Conservation (phyloP, 2,329 filamentous ascomycete genomes). For the Colletotrichum ledebouriae region DNA sequence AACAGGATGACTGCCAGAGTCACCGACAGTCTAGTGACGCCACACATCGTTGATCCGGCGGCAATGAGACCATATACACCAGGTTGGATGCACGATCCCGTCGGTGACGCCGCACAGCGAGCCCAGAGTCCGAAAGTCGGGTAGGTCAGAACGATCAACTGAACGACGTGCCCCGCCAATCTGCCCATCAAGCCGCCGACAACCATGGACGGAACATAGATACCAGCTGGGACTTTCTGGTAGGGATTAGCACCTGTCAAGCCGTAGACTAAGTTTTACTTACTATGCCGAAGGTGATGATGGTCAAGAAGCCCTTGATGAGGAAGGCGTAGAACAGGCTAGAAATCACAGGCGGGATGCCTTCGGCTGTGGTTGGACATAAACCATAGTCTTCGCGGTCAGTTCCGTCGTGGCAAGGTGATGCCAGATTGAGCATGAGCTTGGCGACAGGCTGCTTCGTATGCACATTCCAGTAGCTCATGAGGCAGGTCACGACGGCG, state of each 20-base stretch:
- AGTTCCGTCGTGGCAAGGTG: constrained; percentile 80
- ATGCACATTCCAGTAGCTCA: constrained; percentile 94
- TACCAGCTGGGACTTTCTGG: constrained; percentile 91
- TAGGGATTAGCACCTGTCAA: constrained; percentile 37
- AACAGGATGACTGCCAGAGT: constrained; percentile 96
- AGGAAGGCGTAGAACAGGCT: constrained; percentile 84
- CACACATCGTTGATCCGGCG: constrained; percentile 97
- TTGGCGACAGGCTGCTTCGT: constrained; percentile 92
- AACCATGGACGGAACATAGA: constrained; percentile 99
- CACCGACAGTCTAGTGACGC: constrained; percentile 92
- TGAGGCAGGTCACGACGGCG: constrained; percentile 83
- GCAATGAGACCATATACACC: constrained; percentile 97
- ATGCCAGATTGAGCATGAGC: constrained; percentile 89
- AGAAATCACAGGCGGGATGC: constrained; percentile 82
- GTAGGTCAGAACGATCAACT: constrained; percentile 82
- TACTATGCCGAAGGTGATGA: constrained; percentile 91
- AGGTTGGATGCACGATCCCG: constrained; percentile 90
- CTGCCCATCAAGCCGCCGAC: constrained; percentile 93
- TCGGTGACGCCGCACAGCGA: constrained; percentile 76
- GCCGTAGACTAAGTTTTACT: constrained; percentile 48
- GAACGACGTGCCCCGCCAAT: constrained; percentile 86
- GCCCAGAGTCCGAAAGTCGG: constrained; percentile 81
- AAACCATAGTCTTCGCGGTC: constrained; percentile 77
- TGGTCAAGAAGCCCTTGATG: constrained; percentile 89
- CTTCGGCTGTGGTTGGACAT: constrained; percentile 78